A percentile compares a stretch with the other conserved stretches of the same genome.
These are phyloP conservation scores for Peziza echinospora DNA, from an alignment of 495 filamentous ascomycete genomes.

Conservation along the genomic window DNA sequence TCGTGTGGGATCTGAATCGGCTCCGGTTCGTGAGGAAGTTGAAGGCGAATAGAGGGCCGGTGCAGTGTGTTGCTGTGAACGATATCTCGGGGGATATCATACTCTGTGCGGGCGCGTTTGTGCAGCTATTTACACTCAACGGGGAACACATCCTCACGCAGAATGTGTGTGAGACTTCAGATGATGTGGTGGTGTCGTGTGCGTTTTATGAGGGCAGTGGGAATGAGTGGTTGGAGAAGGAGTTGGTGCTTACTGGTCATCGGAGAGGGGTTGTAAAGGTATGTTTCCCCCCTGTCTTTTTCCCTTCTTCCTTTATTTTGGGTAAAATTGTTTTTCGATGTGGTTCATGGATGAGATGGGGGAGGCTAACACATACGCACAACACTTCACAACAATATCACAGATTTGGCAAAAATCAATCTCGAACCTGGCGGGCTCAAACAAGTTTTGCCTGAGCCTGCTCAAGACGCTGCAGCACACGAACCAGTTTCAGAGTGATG, in stretches of 20 bases:
- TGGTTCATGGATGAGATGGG: neutral
- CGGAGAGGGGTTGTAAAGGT: constrained; percentile 62
- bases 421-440: neutral
- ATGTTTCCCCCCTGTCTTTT: too few species aligned
- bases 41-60: constrained; percentile 25
- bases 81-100: constrained; percentile 75
- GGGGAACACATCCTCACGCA: constrained; percentile 63
- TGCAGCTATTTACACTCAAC: constrained; percentile 74
- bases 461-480: constrained; percentile 66
- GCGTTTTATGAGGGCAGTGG: constrained; percentile 83
- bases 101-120: constrained; percentile 49
- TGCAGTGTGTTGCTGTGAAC: constrained; percentile 65
- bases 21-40: constrained; percentile 65
- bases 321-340: neutral
- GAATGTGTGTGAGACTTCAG: constrained; percentile 45
- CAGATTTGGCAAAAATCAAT: neutral
- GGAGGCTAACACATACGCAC: too few species aligned
- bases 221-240: constrained; percentile 80
- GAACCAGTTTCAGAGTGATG: constrained; percentile 50
- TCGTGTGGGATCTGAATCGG: constrained; percentile 87
- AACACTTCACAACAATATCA: too few species aligned
- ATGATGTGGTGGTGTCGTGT: constrained; percentile 56
- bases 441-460: constrained; percentile 5
- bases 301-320: too few species aligned
- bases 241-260: constrained; percentile 77